phyloP scores from a whole-genome alignment of 106 monocot genomes.

The Posidonia australis region DNA sequence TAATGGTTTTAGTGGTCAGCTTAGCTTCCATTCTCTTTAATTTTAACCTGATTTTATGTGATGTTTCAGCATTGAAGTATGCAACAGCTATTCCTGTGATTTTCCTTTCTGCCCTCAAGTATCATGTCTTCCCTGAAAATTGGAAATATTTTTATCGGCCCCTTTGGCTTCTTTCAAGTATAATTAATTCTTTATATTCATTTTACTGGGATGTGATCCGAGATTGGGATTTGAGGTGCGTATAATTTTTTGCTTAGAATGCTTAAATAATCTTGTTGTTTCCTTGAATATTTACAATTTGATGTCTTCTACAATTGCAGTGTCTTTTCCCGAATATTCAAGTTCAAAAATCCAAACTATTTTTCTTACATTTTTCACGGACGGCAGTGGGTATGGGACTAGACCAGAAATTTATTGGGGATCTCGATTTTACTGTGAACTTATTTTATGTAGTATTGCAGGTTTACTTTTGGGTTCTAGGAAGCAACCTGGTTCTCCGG shows the following conservation, averaged over 20 bases:
- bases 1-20: background rate
- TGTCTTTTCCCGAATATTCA: conserved; percentile 63
- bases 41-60: background rate
- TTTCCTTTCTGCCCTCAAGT: conserved; percentile 82
- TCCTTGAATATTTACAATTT: background rate
- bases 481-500: conserved; percentile 73
- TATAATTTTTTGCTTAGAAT: background rate
- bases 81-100: conserved; percentile 86
- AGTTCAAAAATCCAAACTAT: conserved; percentile 61
- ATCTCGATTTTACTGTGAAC: background rate
- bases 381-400: conserved; percentile 51
- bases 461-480: conserved; percentile 75
- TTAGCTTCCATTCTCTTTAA: background rate
- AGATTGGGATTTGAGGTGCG: conserved; percentile 89
- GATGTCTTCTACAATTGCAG: conserved; percentile 21
- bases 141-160: conserved; percentile 79
- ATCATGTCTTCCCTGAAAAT: conserved; percentile 64
- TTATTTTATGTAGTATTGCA: conserved; percentile 14
- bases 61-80: conserved; percentile 56
- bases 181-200: conserved; percentile 77
- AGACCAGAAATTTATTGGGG: no score
- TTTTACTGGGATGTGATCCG: conserved; percentile 88
- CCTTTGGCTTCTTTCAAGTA: conserved; percentile 73
- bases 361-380: conserved; percentile 53
- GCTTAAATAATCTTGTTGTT: background rate